These are phyloP conservation scores for Emmonsiellopsis sp. DNA, from an alignment of 2,329 filamentous ascomycete species.

Conservation along the genomic window DNA sequence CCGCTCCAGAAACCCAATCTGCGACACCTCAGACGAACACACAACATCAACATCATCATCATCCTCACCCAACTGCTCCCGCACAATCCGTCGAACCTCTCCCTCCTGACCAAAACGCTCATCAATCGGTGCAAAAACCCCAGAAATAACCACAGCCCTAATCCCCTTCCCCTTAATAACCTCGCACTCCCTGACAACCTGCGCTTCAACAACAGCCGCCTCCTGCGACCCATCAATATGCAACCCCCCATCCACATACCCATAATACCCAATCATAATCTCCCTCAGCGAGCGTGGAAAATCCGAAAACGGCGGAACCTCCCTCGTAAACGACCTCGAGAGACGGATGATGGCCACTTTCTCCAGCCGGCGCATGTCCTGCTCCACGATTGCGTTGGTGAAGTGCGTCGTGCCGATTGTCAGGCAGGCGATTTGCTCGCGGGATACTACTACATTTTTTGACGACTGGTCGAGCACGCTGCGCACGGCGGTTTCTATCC, in stretches of 20 bases:
- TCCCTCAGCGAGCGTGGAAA: slow-evolving; percentile 38
- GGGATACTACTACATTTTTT: slow-evolving; percentile 15
- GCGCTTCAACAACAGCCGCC: slow-evolving; percentile 33
- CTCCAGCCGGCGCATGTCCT: slow-evolving; percentile 41
- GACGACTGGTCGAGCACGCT: slow-evolving; percentile 26
- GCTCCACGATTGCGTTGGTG: slow-evolving; percentile 44
- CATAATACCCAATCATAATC: slow-evolving; percentile 40
- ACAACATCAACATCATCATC: slow-evolving; percentile 44
- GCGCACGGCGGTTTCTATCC: slow-evolving; percentile 31
- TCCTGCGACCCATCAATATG: slow-evolving; percentile 37
- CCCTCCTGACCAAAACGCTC: slow-evolving; percentile 45
- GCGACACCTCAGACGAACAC: slow-evolving; percentile 43
- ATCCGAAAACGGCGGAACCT: slow-evolving; percentile 43
- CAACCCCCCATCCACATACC: slow-evolving; percentile 42
- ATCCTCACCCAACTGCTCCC: slow-evolving; percentile 37
- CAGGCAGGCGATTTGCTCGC: slow-evolving; percentile 33
- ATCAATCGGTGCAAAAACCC: slow-evolving; percentile 52
- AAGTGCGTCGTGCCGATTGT: slow-evolving; percentile 48
- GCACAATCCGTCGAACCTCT: slow-evolving; percentile 40
- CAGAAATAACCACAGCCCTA: slow-evolving; percentile 44
- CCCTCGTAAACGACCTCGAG: slow-evolving; percentile 39
- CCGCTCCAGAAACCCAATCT: slow-evolving; percentile 41
- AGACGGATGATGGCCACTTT: slow-evolving; percentile 46
- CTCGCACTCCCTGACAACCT: slow-evolving; percentile 37
- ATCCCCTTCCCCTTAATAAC: slow-evolving; percentile 37